Percentiles rank a stretch among this genome's conserved stretches.
phyloP scores from a whole-genome alignment of 2,329 filamentous ascomycete genomes.

The Scytalidium sp. region DNA sequence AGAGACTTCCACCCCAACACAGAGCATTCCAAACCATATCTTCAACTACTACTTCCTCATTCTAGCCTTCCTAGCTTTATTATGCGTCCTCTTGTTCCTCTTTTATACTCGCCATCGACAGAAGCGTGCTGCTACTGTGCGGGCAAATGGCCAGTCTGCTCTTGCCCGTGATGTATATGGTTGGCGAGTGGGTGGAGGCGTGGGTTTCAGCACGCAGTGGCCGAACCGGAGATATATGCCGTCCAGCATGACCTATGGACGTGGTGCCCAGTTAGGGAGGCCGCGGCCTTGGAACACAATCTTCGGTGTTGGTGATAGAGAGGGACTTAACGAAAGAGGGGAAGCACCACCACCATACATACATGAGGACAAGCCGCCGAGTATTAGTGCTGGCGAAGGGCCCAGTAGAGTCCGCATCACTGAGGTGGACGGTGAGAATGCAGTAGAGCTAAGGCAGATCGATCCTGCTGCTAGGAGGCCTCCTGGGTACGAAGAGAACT shows the following conservation, averaged over 20 bases:
- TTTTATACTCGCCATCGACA: constrained; percentile 38
- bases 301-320: constrained; percentile 27
- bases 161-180: constrained; percentile 24
- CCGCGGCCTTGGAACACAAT: not conserved
- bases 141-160: constrained; percentile 24
- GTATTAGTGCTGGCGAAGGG: constrained; percentile 13
- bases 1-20: constrained; percentile 8
- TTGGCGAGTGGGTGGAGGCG: constrained; percentile 7
- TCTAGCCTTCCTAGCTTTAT: constrained; percentile 40
- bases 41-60: constrained; percentile 55
- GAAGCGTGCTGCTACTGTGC: constrained; percentile 13
- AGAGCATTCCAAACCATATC: constrained; percentile 42
- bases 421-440: constrained; percentile 1
- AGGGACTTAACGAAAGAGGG: constrained; percentile 61
- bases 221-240: constrained; percentile 10
- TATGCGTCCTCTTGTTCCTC: constrained; percentile 38
- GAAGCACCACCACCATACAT: constrained; percentile 64
- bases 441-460: constrained; percentile 13
- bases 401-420: not conserved
- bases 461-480: constrained; percentile 7
- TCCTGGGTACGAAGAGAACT: constrained; percentile 21
- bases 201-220: constrained; percentile 11
- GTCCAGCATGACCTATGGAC: not conserved
- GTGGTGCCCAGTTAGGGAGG: not conserved
- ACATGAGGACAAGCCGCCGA: constrained; percentile 23